Conservation (phyloP, 129 eudicot species). For the Chrysanthemum lavandulifolium region DNA sequence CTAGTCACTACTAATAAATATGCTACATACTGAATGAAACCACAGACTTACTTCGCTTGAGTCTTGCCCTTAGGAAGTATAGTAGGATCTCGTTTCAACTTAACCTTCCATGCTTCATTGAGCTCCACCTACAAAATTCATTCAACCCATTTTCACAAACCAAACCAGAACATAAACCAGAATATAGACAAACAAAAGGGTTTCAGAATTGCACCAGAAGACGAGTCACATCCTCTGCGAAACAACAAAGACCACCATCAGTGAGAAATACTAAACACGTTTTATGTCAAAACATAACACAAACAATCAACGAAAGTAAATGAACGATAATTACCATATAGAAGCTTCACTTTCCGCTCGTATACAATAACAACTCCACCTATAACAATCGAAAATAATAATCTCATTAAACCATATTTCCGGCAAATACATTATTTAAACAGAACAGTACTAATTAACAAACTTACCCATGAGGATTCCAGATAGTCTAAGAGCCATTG, state of each 20-base stretch:
- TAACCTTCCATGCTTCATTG: constrained; percentile 86
- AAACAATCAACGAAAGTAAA: background rate
- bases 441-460: constrained; percentile 2
- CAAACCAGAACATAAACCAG: background rate
- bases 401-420: background rate
- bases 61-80: constrained; percentile 75
- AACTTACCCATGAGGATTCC: constrained; percentile 94
- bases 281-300: background rate
- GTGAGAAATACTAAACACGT: background rate
- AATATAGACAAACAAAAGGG: background rate
- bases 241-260: constrained; percentile 25
- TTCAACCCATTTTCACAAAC: background rate
- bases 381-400: constrained; percentile 22
- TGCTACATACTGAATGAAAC: constrained; percentile 4
- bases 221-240: constrained; percentile 86
- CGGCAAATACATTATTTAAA: background rate
- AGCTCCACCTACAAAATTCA: constrained; percentile 55
- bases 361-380: constrained; percentile 98
- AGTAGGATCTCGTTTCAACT: constrained; percentile 66
- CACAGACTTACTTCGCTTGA: constrained; percentile 75
- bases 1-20: background rate
- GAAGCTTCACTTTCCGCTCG: constrained; percentile 93
- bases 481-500: constrained; percentile 95
- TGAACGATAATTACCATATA: constrained; percentile 49
- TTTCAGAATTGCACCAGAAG: constrained; percentile 53